These are phyloP conservation scores for Ganoderma multipileum DNA, from an alignment of 1,284 basidiomycete species.

Conservation along the genomic window DNA sequence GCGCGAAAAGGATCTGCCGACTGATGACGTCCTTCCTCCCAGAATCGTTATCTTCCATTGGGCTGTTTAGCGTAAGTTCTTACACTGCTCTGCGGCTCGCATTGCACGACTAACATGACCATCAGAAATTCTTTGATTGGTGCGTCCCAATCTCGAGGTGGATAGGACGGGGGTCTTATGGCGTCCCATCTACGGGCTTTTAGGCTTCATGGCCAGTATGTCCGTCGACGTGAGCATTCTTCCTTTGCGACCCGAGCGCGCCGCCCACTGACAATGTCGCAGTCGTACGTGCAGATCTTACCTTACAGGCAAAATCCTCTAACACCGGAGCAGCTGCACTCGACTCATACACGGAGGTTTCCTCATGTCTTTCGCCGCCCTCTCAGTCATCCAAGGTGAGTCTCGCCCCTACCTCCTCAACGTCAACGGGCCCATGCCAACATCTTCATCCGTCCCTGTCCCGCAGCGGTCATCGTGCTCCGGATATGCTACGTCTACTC, in stretches of 20 bases:
- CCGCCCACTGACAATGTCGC: background rate
- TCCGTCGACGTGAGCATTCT: slow-evolving; percentile 18
- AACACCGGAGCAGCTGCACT: slow-evolving; percentile 26
- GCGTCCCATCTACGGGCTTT: background rate
- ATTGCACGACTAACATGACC: slow-evolving; percentile 2
- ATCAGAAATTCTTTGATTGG: background rate
- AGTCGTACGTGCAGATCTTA: background rate
- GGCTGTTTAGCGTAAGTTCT: slow-evolving; percentile 30
- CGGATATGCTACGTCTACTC: slow-evolving; percentile 40
- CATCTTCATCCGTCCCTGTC: background rate
- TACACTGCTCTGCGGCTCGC: background rate
- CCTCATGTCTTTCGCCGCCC: slow-evolving; percentile 17
- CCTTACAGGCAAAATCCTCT: background rate
- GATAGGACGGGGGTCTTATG: background rate
- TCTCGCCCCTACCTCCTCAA: background rate
- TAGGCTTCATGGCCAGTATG: slow-evolving; percentile 16
- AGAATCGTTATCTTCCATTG: slow-evolving; percentile 38
- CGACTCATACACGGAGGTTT: slow-evolving; percentile 25
- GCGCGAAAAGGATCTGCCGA: background rate
- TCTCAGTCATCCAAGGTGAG: slow-evolving; percentile 35
- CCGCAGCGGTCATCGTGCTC: slow-evolving; percentile 37
- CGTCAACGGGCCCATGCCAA: background rate
- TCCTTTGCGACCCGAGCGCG: background rate
- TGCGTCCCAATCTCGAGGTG: background rate
- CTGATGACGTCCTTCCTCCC: background rate